Evolutionary conservation across 495 filamentous ascomycete species (phyloP).

Genomic region (Hypoxylon trugodes): DNA sequence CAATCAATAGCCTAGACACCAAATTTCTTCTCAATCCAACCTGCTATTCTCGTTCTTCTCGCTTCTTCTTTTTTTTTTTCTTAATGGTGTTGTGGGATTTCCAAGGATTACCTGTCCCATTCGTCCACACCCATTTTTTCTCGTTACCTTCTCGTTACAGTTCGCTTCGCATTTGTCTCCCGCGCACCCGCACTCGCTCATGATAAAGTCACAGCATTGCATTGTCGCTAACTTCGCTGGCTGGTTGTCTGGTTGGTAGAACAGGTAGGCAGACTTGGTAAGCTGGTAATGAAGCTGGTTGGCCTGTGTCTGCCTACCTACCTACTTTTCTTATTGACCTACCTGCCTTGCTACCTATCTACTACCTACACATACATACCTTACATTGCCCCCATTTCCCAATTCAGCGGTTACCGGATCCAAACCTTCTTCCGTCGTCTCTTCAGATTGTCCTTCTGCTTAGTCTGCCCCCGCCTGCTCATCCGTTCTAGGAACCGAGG

Average conservation of each 20-base stretch:
- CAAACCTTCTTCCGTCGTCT: slow-evolving; percentile 28
- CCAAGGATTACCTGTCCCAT: slow-evolving; percentile 30
- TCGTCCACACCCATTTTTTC: slow-evolving; percentile 32
- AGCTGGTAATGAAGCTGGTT: too few species aligned
- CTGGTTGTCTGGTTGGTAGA: slow-evolving; percentile 3
- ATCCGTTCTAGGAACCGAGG: slow-evolving; percentile 9
- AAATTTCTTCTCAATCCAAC: not conserved
- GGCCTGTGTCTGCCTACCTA: too few species aligned
- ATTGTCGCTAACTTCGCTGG: slow-evolving; percentile 12
- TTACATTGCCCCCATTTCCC: slow-evolving; percentile 20
- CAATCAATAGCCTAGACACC: not conserved
- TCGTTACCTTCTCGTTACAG: slow-evolving; percentile 46
- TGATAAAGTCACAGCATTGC: slow-evolving; percentile 41
- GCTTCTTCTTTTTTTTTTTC: too few species aligned
- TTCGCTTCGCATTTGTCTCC: slow-evolving; percentile 29
- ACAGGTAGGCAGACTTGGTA: too few species aligned
- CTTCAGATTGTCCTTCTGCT: slow-evolving; percentile 9
- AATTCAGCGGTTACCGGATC: slow-evolving; percentile 33
- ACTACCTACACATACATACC: too few species aligned
- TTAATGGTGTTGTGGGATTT: slow-evolving; percentile 21
- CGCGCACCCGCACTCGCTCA: too few species aligned
- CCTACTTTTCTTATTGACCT: too few species aligned
- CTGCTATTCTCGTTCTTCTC: slow-evolving; percentile 21
- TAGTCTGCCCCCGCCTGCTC: slow-evolving; percentile 22
- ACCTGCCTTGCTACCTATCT: too few species aligned